A percentile compares a stretch with the other conserved stretches of the same genome.
Evolutionary conservation across 352 stramenopile genomes (phyloP).

Genomic region (Phytophthora pseudosyringae): DNA sequence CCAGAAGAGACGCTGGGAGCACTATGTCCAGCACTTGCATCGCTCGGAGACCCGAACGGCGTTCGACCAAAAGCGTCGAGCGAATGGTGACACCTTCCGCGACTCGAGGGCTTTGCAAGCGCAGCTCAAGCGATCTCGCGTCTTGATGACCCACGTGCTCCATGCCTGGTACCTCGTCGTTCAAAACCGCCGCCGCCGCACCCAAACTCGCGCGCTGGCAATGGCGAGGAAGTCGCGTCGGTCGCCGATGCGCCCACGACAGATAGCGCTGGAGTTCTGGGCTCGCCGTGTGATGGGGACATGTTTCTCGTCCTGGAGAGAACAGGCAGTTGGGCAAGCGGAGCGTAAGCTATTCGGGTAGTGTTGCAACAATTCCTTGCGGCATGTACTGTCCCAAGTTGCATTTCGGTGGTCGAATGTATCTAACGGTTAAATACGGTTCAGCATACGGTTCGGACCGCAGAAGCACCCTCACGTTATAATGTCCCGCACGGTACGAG

Average conservation of each 20-base stretch:
- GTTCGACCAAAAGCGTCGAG: slow-evolving; percentile 4
- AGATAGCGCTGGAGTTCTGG: slow-evolving; percentile 31
- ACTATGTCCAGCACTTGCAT: slow-evolving; percentile 40
- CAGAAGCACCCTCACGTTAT: slow-evolving; percentile 14
- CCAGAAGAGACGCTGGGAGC: slow-evolving; percentile 34
- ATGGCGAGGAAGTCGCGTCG: slow-evolving; percentile 5
- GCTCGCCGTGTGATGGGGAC: slow-evolving; percentile 17
- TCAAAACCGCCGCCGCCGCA: slow-evolving; percentile 13
- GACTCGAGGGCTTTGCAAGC: slow-evolving; percentile 32
- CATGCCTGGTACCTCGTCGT: slow-evolving; percentile 37
- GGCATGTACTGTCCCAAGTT: no score
- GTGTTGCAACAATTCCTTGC: no score
- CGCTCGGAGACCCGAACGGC: slow-evolving; percentile 16
- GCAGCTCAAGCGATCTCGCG: slow-evolving; percentile 29
- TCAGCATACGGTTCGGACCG: slow-evolving; percentile 21
- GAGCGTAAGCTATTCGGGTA: background rate
- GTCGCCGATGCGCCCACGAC: background rate
- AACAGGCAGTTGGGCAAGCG: background rate
- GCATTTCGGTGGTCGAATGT: slow-evolving; percentile 28
- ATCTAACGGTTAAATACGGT: slow-evolving; percentile 27
- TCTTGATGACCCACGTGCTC: slow-evolving; percentile 41
- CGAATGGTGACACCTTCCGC: slow-evolving; percentile 8
- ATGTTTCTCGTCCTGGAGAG: slow-evolving; percentile 21
- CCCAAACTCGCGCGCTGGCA: background rate
- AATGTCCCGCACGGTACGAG: slow-evolving; percentile 18